A percentile compares a stretch with the other conserved stretches of the same genome.
Evolutionary conservation across 495 filamentous ascomycete genomes (phyloP).

Genomic region (Astrocystis sublimbata): DNA sequence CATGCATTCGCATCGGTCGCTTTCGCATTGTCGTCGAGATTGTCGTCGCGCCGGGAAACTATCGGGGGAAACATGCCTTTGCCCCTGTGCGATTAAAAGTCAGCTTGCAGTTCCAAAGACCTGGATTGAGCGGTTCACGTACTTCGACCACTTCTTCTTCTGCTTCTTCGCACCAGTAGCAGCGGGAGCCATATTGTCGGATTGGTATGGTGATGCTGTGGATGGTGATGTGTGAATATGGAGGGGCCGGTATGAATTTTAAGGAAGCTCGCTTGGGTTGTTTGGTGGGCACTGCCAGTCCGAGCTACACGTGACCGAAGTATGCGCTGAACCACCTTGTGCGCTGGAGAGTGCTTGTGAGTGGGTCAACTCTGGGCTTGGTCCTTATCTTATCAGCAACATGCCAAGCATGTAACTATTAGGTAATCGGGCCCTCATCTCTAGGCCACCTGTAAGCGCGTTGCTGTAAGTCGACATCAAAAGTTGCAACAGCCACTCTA

Average conservation of each 20-base stretch:
- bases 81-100: constrained; percentile 31
- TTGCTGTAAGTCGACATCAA: too few relatives aligned
- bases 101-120: constrained; percentile 18
- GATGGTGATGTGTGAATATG: constrained; percentile 36
- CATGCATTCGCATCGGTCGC: constrained; percentile 1
- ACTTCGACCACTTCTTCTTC: constrained; percentile 99
- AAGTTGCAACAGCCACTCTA: too few relatives aligned
- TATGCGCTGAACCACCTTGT: not conserved
- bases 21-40: constrained; percentile 11
- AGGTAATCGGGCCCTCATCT: too few relatives aligned
- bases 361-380: not conserved
- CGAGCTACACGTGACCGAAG: constrained; percentile 11
- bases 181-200: constrained; percentile 68
- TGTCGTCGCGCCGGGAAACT: not conserved
- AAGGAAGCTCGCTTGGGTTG: constrained; percentile 31
- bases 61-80: constrained; percentile 29
- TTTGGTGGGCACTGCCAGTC: constrained; percentile 19
- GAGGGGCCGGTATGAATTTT: constrained; percentile 43
- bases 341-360: too few relatives aligned
- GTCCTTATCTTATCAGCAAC: not conserved
- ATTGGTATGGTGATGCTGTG: constrained; percentile 46
- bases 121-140: constrained; percentile 15
- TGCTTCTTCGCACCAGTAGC: constrained; percentile 91
- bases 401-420: too few relatives aligned
- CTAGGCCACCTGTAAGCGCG: too few relatives aligned